Evolutionary conservation across 441 rosid species (phyloP), one percentile per base, ranked within the genome.

Genomic region (Erysimum pusillum): DNA sequence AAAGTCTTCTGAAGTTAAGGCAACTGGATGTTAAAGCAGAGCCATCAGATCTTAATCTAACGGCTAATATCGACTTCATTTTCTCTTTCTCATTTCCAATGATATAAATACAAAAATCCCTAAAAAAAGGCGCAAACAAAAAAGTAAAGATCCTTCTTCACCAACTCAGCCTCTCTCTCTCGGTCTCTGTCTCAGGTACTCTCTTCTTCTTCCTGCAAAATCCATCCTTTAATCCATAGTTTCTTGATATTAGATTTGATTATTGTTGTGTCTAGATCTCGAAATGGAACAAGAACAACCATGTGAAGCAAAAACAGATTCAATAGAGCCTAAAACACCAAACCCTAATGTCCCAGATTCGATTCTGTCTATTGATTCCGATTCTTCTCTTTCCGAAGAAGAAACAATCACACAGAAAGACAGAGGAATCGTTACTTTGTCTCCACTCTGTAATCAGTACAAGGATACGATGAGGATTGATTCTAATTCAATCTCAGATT

Each of bases 391-490:
- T 17, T 69, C 85, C 2, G 79, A 58, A 36, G 83, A 71, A 2
- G 85, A 84, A 53, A 76, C 54, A 64, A 67, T 71, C 18, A 51
- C 75, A 12, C 56, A 80, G 69, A 68, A 88, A 14, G 86, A 88
- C 31, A 82, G 77, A 5, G 84, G 75, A 7, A 74, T 77, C 76
- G 57, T 73, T 67, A 76, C 57, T 31, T 75, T 79, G 83, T 90
- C 90, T 74, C 92, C 97, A 13, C 76, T 71, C 9, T 74, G 84
- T 53, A 80, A 84, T 70, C 90, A 84, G 25, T 74, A 67, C 77
- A 56, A n/a, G 11, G 84, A 81, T 41, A 85, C 82, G 78, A 76
- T 71, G 39, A 83, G 4, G 51, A 48, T 15, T 45, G 51, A 45
- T 45, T 45, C 51, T 32, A 78, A 79, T 76, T 76, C 67, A 18